A percentile compares a stretch with the other conserved stretches of the same genome.
phyloP scores from a whole-genome alignment of 352 stramenopile species.

The Phytophthora meadii region DNA sequence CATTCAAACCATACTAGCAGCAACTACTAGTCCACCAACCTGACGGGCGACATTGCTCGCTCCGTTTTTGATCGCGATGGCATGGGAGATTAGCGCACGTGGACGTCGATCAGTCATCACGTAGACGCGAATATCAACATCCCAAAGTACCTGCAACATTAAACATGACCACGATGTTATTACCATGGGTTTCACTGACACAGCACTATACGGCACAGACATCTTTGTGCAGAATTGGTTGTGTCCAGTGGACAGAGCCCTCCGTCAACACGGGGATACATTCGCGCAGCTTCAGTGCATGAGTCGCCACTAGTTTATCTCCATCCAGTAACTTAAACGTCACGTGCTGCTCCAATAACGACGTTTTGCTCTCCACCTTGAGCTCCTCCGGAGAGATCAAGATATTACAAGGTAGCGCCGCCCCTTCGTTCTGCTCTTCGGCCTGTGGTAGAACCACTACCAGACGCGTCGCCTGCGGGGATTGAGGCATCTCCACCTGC shows the following conservation, averaged over 20 bases:
- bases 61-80: conserved; percentile 47
- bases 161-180: too few relatives aligned
- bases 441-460: conserved; percentile 24
- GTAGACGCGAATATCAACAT: conserved; percentile 44
- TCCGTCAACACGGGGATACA: conserved; percentile 62
- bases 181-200: neutral
- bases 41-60: conserved; percentile 47
- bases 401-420: conserved; percentile 47
- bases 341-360: conserved; percentile 44
- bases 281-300: conserved; percentile 47
- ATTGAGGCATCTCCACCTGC: neutral
- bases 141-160: conserved; percentile 29
- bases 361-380: conserved; percentile 39
- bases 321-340: conserved; percentile 50
- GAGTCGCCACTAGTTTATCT: too few relatives aligned
- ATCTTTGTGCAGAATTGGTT: conserved; percentile 35
- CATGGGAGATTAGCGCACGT: conserved; percentile 48
- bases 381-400: conserved; percentile 35
- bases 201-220: conserved; percentile 18
- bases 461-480: conserved; percentile 13
- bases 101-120: conserved; percentile 56
- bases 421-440: conserved; percentile 19
- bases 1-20: neutral
- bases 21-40: conserved; percentile 25
- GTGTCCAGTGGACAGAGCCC: conserved; percentile 50